Conservation (phyloP, 352 stramenopile species). For the Hyaloperonospora brassicae region DNA sequence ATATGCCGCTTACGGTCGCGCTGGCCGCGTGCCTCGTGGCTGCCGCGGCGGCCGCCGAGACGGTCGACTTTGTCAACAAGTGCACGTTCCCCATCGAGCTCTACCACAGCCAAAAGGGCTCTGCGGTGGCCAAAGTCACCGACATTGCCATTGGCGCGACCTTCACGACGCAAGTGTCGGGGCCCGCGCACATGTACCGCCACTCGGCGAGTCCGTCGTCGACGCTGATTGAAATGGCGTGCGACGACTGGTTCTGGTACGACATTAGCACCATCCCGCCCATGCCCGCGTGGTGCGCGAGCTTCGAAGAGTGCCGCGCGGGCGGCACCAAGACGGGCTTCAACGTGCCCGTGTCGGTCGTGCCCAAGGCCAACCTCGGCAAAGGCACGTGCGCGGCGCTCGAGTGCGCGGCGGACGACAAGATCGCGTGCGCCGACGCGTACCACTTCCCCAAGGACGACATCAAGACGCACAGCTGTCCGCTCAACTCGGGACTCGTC, state of each 20-base stretch:
- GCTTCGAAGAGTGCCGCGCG: slow-evolving; percentile 31
- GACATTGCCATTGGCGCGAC: slow-evolving; percentile 19
- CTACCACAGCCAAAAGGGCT: slow-evolving; percentile 32
- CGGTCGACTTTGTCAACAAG: slow-evolving; percentile 41
- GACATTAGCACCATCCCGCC: slow-evolving; percentile 62
- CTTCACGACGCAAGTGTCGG: slow-evolving; percentile 15
- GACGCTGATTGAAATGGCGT: slow-evolving; percentile 28
- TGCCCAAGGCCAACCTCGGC: slow-evolving; percentile 24
- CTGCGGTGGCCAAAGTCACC: slow-evolving; percentile 9
- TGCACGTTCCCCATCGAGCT: slow-evolving; percentile 30
- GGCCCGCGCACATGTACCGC: slow-evolving; percentile 45
- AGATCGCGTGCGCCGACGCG: slow-evolving; percentile 32
- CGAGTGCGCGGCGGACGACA: slow-evolving; percentile 24
- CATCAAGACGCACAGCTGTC: slow-evolving; percentile 59
- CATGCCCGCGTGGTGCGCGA: slow-evolving; percentile 21
- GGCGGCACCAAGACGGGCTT: slow-evolving; percentile 34
- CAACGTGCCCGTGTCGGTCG: slow-evolving; percentile 45
- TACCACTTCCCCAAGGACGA: slow-evolving; percentile 60
- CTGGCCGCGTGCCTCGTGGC: slow-evolving; percentile 20
- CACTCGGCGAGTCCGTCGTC: slow-evolving; percentile 28
- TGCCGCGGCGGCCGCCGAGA: slow-evolving; percentile 17
- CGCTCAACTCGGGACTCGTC: slow-evolving; percentile 26
- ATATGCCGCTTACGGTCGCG: slow-evolving; percentile 14
- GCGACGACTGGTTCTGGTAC: slow-evolving; percentile 35
- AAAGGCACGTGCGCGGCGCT: slow-evolving; percentile 29